phyloP scores from a whole-genome alignment of 1,139 yeast genomes.

The Nakaseomyces kungkrabaensis region DNA sequence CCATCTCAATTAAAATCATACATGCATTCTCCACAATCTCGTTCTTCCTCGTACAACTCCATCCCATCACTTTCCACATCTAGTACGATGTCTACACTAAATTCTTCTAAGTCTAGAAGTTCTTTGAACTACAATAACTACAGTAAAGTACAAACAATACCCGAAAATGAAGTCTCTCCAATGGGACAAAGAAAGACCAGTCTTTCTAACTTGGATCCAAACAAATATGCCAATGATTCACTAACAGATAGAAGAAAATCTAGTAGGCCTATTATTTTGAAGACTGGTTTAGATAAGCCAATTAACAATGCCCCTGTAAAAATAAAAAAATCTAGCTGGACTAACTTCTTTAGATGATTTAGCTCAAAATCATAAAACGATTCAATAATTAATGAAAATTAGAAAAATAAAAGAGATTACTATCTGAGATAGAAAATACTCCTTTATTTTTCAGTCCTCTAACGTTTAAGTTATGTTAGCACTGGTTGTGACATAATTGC shows the following conservation, averaged over 20 bases:
- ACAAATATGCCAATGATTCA: constrained; percentile 3
- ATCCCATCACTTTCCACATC: constrained; percentile 23
- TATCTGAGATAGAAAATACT: neutral
- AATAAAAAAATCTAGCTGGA: constrained; percentile 7
- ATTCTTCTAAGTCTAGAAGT: constrained; percentile 11
- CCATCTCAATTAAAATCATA: constrained; percentile 9
- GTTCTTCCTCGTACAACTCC: constrained; percentile 18
- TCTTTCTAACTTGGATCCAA: constrained; percentile 1
- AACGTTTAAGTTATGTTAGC: neutral
- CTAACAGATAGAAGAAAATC: constrained; percentile 5
- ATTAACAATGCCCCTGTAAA: constrained; percentile 3
- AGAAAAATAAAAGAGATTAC: neutral
- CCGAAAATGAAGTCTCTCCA: neutral
- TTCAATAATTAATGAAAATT: neutral
- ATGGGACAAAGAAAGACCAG: neutral
- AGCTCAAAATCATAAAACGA: too few relatives aligned
- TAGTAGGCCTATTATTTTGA: constrained; percentile 15
- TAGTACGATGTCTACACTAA: constrained; percentile 19
- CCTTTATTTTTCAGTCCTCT: neutral
- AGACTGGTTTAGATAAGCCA: constrained; percentile 10
- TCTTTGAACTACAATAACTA: constrained; percentile 3
- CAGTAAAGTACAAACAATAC: constrained; percentile 5
- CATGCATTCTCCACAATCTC: constrained; percentile 10
- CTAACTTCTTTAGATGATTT: constrained; percentile 4
- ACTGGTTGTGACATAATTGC: neutral